Conservation (phyloP, 1,284 basidiomycete species). For the Sanguinoderma infundibulare region DNA sequence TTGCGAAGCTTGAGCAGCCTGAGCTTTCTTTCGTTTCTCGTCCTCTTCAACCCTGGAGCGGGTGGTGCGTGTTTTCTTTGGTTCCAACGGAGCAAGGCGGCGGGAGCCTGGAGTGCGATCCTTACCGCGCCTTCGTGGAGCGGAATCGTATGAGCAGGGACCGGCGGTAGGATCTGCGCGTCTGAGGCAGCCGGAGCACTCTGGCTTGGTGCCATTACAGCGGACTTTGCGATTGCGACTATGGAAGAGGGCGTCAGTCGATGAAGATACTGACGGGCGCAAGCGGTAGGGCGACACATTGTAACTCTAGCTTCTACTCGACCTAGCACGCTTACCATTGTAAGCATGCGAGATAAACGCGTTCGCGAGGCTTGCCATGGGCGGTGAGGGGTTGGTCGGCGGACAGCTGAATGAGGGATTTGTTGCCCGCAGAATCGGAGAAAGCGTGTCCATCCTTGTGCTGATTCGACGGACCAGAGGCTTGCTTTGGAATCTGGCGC, state of each 20-base stretch:
- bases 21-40: constrained; percentile 12
- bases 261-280: no score
- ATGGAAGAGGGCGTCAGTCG: constrained; percentile 7
- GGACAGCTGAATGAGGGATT: not conserved
- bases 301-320: not conserved
- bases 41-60: constrained; percentile 21
- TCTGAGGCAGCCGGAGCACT: constrained; percentile 69
- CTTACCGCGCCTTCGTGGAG: constrained; percentile 75
- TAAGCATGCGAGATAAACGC: constrained; percentile 17
- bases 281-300: not conserved
- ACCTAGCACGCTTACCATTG: constrained; percentile 13
- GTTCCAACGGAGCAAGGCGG: constrained; percentile 43
- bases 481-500: not conserved
- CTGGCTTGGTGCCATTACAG: constrained; percentile 76
- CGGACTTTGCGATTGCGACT: constrained; percentile 79
- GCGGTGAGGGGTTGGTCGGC: constrained; percentile 15
- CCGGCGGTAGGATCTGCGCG: constrained; percentile 33
- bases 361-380: constrained; percentile 22
- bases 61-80: constrained; percentile 22
- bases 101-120: constrained; percentile 74
- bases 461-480: not conserved
- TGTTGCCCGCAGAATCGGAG: not conserved
- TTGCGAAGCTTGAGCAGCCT: not conserved
- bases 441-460: not conserved
- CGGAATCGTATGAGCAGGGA: constrained; percentile 57